A percentile compares a stretch with the other conserved stretches of the same genome.
phyloP scores from a whole-genome alignment of 352 stramenopile genomes.

The Phytophthora citrophthora region DNA sequence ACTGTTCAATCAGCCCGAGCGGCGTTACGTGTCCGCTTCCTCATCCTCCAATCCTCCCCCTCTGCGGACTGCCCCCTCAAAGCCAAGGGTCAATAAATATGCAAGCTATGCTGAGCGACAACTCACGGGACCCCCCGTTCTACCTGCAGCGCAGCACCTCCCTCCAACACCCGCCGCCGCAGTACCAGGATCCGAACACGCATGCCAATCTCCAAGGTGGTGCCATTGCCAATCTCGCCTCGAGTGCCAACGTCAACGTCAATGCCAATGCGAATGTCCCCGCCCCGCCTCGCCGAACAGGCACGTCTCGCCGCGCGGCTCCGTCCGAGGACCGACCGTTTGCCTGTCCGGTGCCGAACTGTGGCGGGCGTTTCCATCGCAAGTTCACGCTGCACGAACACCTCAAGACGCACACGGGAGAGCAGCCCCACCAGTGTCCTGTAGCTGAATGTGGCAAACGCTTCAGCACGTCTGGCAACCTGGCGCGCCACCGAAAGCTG shows the following conservation, averaged over 20 bases:
- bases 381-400: conserved; percentile 83
- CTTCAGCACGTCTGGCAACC: conserved; percentile 68
- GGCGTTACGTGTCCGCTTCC: conserved; percentile 23
- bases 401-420: conserved; percentile 85
- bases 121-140: conserved; percentile 35
- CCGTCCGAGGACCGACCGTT: conserved; percentile 43
- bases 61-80: not conserved
- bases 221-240: conserved; percentile 37
- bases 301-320: conserved; percentile 35
- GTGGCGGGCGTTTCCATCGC: conserved; percentile 69
- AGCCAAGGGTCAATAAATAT: conserved; percentile 24
- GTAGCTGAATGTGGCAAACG: conserved; percentile 63
- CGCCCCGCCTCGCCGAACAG: conserved; percentile 7
- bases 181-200: conserved; percentile 20
- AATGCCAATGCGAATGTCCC: conserved; percentile 14
- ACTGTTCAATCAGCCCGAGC: conserved; percentile 38
- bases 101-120: conserved; percentile 47
- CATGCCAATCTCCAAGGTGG: conserved; percentile 36
- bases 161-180: conserved; percentile 14
- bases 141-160: conserved; percentile 40
- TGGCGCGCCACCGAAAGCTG: conserved; percentile 58
- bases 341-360: conserved; percentile 44
- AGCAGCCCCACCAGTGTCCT: conserved; percentile 75
- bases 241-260: conserved; percentile 31
- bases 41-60: not conserved